Evolutionary conservation across 2,329 filamentous ascomycete species (phyloP), one percentile per base, ranked within the genome.

Genomic region (Apiospora malaysiana): DNA sequence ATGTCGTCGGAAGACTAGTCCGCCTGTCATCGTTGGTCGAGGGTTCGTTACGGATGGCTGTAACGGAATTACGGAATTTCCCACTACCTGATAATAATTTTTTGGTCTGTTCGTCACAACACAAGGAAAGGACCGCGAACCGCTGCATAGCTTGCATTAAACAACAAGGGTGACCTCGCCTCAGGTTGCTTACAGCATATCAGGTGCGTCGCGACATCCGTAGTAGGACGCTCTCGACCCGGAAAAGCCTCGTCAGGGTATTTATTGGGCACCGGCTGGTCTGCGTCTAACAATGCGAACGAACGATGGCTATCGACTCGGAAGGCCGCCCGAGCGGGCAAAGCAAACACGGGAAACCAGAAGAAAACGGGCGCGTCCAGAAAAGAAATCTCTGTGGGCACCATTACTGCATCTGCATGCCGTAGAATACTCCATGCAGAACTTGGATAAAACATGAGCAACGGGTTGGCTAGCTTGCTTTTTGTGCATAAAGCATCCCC

Each of bases 31-130:
- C 32, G 16, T 23, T 40, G 32, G 32, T 32, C 56, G 42, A 63
- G n/a, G 23, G 56, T 40, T 63, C 56, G 56, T 63, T 40, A 63
- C 56, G 56, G 56, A 40, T 16, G 32, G 21, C 25, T 21, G 7
- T 56, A 8, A 10, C 51, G 32, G 56, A 63, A 63, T 63, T 37
- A 63, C 56, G 56, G 56, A 63, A 40, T 63, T 56, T 56, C 49
- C 23, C 49, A 16, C 25, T 2, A 23, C 56, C n/a, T 4, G 10
- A 40, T 40, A n/a, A 14, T 9, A n/a, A n/a, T n/a, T n/a, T n/a
- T n/a, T n/a, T n/a, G n/a, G n/a, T n/a, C n/a, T n/a, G n/a, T 21
- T 56, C 25, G 49, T 56, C 25, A 23, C 23, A 32, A 32, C 8
- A 32, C 2, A n/a, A 9, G 10, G 45, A 46, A 40, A 59, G 10